Percentiles rank a stretch among this genome's conserved stretches.
Conservation (phyloP, 768 basidiomycete genomes). For the Mycena rebaudengoi region DNA sequence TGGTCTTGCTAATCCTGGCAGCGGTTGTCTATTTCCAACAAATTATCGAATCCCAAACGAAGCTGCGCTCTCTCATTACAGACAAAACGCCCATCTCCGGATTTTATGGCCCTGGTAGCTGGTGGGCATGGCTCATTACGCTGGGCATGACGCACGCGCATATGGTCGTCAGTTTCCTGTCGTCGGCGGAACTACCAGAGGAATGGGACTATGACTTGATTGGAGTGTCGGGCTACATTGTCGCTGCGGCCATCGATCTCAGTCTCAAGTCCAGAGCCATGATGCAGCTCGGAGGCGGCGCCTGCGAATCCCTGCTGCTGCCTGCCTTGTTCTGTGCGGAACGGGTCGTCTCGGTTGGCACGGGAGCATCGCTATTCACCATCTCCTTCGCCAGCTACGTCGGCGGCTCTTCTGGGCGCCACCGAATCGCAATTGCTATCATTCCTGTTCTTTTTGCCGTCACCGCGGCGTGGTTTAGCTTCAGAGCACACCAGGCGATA, state of each 20-base stretch:
- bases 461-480: neutral
- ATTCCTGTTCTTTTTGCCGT: neutral
- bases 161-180: neutral
- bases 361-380: neutral
- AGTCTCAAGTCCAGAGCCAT: neutral
- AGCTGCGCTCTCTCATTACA: neutral
- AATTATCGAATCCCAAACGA: too few relatives aligned
- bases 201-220: slow-evolving; percentile 14
- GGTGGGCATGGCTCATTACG: slow-evolving; percentile 6
- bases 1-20: too few relatives aligned
- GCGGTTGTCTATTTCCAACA: too few relatives aligned
- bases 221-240: neutral
- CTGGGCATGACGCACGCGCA: slow-evolving; percentile 10
- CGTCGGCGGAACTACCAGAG: neutral
- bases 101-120: slow-evolving; percentile 1
- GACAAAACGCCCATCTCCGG: neutral
- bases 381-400: neutral
- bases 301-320: neutral
- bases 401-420: neutral
- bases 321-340: slow-evolving; percentile 1
- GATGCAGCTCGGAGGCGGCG: neutral
- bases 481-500: neutral
- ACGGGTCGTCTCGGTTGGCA: neutral
- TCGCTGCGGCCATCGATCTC: neutral
- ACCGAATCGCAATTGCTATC: neutral